Percentiles rank a stretch among this genome's conserved stretches.
These are phyloP conservation scores for Clarireedia hainanense DNA, from an alignment of 2,329 filamentous ascomycete genomes.

Conservation along the genomic window DNA sequence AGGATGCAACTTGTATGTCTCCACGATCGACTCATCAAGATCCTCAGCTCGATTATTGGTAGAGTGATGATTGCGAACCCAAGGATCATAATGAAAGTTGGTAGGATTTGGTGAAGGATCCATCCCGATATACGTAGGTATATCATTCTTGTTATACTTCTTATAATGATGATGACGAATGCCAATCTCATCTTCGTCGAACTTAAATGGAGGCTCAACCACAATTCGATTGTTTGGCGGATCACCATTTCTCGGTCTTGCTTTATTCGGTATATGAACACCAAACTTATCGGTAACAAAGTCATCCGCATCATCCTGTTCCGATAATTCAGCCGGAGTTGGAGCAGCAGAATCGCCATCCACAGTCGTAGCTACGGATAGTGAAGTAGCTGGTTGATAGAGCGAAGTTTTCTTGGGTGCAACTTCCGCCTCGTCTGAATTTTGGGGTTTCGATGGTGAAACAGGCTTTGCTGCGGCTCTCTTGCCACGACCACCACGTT, in stretches of 20 bases:
- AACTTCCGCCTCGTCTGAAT: conserved; percentile 7
- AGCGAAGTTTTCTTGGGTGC: conserved; percentile 12
- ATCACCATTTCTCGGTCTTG: conserved; percentile 19
- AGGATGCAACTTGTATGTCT: conserved; percentile 20
- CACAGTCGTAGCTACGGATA: conserved; percentile 1
- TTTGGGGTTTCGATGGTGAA: neutral
- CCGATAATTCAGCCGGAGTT: conserved; percentile 17
- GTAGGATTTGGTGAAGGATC: conserved; percentile 22
- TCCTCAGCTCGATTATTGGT: conserved; percentile 23
- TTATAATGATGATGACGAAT: conserved; percentile 21
- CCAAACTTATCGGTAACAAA: conserved; percentile 22
- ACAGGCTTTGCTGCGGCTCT: conserved; percentile 7
- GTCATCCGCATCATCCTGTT: conserved; percentile 16
- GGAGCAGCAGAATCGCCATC: conserved; percentile 16
- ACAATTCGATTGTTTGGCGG: conserved; percentile 22
- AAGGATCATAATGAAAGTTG: conserved; percentile 25
- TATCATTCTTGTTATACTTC: conserved; percentile 18
- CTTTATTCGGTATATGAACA: conserved; percentile 19
- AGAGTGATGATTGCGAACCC: conserved; percentile 21
- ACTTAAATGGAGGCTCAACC: conserved; percentile 18
- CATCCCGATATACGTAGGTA: conserved; percentile 19
- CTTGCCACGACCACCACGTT: conserved; percentile 5
- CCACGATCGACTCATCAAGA: conserved; percentile 22
- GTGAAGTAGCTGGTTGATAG: conserved; percentile 11
- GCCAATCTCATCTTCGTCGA: conserved; percentile 27